Evolutionary conservation across 139 green algal species (phyloP).

Genomic region (Picochlorum sp.): DNA sequence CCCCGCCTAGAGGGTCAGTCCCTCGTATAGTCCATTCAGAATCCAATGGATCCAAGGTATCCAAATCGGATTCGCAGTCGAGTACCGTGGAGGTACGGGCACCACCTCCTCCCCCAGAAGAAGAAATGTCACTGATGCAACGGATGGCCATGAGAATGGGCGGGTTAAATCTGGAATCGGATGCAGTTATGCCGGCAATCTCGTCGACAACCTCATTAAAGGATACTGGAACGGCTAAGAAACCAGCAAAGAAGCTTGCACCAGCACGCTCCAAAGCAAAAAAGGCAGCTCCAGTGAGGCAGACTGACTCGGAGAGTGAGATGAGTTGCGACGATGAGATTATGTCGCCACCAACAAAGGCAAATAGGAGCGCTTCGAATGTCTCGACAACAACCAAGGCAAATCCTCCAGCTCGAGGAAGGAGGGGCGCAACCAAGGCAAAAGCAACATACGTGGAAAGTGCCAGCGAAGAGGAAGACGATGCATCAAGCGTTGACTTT

Average conservation of each 20-base stretch:
- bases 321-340: neutral
- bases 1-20: constrained; percentile 3
- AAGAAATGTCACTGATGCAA: constrained; percentile 29
- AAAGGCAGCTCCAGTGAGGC: neutral
- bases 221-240: neutral
- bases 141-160: constrained; percentile 31
- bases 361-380: neutral
- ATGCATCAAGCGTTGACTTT: neutral
- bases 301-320: neutral
- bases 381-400: too few species aligned
- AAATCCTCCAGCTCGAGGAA: too few species aligned
- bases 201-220: too few species aligned
- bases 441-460: constrained; percentile 11
- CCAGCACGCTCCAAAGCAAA: neutral
- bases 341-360: too few species aligned
- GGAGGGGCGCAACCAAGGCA: neutral
- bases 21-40: neutral
- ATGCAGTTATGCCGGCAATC: neutral
- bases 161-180: constrained; percentile 5
- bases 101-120: constrained; percentile 10
- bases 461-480: constrained; percentile 10
- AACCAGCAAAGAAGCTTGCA: neutral
- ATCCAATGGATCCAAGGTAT: neutral
- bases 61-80: neutral
- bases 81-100: neutral